A percentile compares a stretch with the other conserved stretches of the same genome.
Conservation (phyloP, 139 green algal genomes). For the Chlamydomonas sphaeroides region DNA sequence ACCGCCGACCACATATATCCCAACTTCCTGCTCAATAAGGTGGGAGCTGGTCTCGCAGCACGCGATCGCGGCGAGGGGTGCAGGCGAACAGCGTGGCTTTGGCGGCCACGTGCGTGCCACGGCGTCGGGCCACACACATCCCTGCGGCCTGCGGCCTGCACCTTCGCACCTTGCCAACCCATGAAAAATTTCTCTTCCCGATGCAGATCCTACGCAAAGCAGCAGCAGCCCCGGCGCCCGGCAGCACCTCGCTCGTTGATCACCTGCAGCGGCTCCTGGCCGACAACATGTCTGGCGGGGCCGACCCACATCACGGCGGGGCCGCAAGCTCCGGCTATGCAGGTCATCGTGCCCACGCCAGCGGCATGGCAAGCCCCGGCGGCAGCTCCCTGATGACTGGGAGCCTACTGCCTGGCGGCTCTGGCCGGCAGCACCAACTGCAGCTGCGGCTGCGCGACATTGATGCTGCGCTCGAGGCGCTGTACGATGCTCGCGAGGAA, state of each 20-base stretch:
- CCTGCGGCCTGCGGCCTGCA: too few species aligned
- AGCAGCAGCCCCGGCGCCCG: not conserved
- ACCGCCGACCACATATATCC: constrained; percentile 77
- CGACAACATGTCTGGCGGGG: constrained; percentile 8
- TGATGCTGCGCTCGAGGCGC: constrained; percentile 62
- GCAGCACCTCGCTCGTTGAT: constrained; percentile 30
- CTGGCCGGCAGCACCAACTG: not conserved
- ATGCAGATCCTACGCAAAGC: constrained; percentile 37
- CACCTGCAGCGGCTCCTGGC: constrained; percentile 38
- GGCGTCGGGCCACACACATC: not conserved
- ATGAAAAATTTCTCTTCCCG: too few species aligned
- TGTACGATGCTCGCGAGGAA: constrained; percentile 58
- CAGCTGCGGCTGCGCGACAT: constrained; percentile 51
- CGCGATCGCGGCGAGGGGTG: too few species aligned
- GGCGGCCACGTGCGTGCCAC: too few species aligned
- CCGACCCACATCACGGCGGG: too few species aligned
- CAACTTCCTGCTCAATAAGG: constrained; percentile 87
- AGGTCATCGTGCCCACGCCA: too few species aligned
- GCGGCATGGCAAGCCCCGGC: too few species aligned
- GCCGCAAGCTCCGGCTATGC: too few species aligned
- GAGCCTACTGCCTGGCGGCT: too few species aligned
- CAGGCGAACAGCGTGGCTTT: too few species aligned
- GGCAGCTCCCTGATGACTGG: too few species aligned
- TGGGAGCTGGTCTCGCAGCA: constrained; percentile 26
- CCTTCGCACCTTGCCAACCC: too few species aligned